Evolutionary conservation across 1,139 yeast species (phyloP).

Genomic region (Kodamaea arcana): DNA sequence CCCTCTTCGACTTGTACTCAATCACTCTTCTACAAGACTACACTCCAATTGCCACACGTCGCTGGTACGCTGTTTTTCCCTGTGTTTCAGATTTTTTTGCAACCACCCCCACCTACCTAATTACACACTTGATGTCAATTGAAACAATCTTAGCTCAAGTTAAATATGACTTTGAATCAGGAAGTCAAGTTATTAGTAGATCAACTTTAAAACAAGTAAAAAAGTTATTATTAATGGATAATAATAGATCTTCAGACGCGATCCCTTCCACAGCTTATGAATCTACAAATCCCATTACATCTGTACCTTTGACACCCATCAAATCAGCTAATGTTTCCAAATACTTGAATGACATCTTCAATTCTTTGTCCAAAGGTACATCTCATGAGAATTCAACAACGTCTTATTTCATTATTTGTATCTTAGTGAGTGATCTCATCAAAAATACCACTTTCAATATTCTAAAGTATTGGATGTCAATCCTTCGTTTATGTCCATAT

Average conservation of each 20-base stretch:
- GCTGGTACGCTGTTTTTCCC: too few species aligned
- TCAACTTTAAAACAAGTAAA: background rate
- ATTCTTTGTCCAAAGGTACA: background rate
- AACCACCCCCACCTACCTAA: too few species aligned
- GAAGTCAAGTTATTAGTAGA: background rate
- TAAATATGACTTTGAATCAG: background rate
- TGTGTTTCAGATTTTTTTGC: too few species aligned
- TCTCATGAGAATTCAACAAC: background rate
- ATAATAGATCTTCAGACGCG: background rate
- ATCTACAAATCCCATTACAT: too few species aligned
- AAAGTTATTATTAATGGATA: too few species aligned
- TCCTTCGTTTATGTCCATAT: background rate
- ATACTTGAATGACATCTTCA: background rate
- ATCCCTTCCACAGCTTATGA: too few species aligned
- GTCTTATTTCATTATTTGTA: constrained; percentile 1
- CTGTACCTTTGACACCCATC: too few species aligned
- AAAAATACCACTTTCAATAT: constrained; percentile 1
- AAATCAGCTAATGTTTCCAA: too few species aligned
- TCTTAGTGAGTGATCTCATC: constrained; percentile 1
- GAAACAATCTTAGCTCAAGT: background rate
- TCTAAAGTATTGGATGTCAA: constrained; percentile 1
- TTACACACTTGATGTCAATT: too few species aligned
- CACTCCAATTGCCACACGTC: too few species aligned
- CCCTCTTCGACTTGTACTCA: too few species aligned
- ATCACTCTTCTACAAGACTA: too few species aligned